Evolutionary conservation across 2,329 filamentous ascomycete genomes (phyloP).

Genomic region (Diaporthe helianthi): DNA sequence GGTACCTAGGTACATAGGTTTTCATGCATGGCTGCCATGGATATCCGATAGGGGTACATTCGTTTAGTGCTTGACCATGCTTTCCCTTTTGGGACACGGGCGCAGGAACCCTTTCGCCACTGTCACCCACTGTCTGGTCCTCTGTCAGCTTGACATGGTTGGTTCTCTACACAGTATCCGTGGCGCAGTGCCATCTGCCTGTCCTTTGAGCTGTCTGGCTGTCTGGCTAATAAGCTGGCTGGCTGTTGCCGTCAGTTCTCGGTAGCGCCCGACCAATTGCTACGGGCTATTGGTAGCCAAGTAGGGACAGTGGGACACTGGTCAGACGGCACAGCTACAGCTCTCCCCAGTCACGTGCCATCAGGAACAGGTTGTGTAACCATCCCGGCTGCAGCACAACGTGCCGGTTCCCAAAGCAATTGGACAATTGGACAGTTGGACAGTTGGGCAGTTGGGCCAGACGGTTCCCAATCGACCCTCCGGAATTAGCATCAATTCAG

Average conservation of each 20-base stretch:
- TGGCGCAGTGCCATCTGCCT: not conserved
- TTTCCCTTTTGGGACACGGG: slow-evolving; percentile 6
- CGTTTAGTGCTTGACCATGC: not conserved
- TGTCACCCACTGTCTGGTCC: slow-evolving; percentile 19
- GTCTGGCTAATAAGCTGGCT: no score
- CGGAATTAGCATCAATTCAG: not conserved
- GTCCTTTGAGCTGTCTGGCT: not conserved
- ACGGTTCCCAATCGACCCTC: not conserved
- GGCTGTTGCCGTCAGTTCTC: not conserved
- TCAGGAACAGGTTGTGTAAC: slow-evolving; percentile 1
- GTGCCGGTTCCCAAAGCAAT: not conserved
- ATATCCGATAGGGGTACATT: no score
- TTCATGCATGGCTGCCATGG: not conserved
- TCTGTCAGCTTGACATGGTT: slow-evolving; percentile 23
- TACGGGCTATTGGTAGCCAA: not conserved
- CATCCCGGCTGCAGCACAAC: slow-evolving; percentile 1
- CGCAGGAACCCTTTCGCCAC: slow-evolving; percentile 26
- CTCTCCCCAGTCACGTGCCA: slow-evolving; percentile 18
- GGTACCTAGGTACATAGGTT: no score
- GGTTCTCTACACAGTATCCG: slow-evolving; percentile 14
- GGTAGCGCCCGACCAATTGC: not conserved
- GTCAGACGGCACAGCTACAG: not conserved
- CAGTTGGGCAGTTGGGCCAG: not conserved
- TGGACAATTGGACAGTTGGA: not conserved
- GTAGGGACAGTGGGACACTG: no score